Percentiles rank a stretch among this genome's conserved stretches.
Conservation (phyloP, 768 basidiomycete genomes). For the Trametes punicea region DNA sequence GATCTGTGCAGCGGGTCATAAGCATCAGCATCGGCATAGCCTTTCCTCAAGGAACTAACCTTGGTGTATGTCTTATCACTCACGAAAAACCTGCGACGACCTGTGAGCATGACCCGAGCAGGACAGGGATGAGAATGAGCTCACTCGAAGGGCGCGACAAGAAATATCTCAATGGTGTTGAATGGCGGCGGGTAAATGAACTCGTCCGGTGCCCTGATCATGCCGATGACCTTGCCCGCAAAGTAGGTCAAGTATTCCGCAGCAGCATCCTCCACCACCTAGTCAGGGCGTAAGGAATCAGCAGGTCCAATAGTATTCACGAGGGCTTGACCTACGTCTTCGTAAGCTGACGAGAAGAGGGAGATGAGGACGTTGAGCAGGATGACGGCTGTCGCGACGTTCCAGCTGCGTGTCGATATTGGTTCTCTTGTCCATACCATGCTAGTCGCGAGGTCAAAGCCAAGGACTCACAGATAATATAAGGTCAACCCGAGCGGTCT, state of each 20-base stretch:
- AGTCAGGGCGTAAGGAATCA: neutral
- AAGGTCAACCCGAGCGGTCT: conserved; percentile 52
- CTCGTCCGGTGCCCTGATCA: conserved; percentile 86
- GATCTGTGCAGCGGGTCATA: conserved; percentile 38
- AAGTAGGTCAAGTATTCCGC: conserved; percentile 91
- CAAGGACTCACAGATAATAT: conserved; percentile 69
- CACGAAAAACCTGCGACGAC: conserved; percentile 40
- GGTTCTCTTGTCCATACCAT: neutral
- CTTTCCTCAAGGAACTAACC: conserved; percentile 40
- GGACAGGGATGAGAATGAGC: conserved; percentile 26
- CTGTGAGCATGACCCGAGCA: neutral
- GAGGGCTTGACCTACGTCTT: conserved; percentile 53
- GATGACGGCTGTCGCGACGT: conserved; percentile 75
- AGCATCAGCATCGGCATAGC: too few species aligned
- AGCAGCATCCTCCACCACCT: conserved; percentile 82
- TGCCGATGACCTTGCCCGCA: conserved; percentile 77
- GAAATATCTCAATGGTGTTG: conserved; percentile 77
- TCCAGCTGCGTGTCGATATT: conserved; percentile 54
- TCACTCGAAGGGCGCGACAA: conserved; percentile 86
- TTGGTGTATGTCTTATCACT: conserved; percentile 54
- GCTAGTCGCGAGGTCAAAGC: neutral
- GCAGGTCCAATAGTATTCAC: neutral
- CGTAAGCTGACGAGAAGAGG: conserved; percentile 90
- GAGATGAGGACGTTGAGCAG: conserved; percentile 93
- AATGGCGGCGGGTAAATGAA: conserved; percentile 89